phyloP scores from a whole-genome alignment of 2,329 filamentous ascomycete genomes.

The Mycosphaerella sp. region DNA sequence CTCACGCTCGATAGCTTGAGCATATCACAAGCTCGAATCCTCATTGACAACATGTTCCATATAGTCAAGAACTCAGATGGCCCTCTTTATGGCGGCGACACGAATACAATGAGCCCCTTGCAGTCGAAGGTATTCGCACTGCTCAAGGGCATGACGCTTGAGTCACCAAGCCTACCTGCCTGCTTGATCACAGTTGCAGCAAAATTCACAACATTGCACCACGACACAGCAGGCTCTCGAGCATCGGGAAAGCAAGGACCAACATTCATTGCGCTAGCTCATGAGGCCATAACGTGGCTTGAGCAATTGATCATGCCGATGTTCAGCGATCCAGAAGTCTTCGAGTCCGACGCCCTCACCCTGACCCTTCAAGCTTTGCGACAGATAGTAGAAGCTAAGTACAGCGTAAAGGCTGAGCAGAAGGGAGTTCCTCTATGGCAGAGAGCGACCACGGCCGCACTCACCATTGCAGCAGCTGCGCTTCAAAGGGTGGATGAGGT shows the following conservation, averaged over 20 bases:
- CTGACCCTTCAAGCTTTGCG: conserved; percentile 61
- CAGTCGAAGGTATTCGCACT: conserved; percentile 65
- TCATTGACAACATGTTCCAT: conserved; percentile 64
- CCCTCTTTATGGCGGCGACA: conserved; percentile 62
- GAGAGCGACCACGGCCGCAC: conserved; percentile 64
- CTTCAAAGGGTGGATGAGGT: conserved; percentile 44
- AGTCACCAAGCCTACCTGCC: conserved; percentile 58
- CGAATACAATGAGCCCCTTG: conserved; percentile 66
- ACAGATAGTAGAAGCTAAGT: conserved; percentile 70
- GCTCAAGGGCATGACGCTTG: conserved; percentile 61
- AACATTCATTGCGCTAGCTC: conserved; percentile 85
- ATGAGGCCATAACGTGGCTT: conserved; percentile 68
- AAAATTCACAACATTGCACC: conserved; percentile 66
- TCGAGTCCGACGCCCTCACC: conserved; percentile 60
- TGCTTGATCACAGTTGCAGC: conserved; percentile 64
- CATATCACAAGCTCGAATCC: conserved; percentile 56
- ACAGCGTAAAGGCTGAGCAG: conserved; percentile 65
- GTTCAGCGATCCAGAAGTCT: conserved; percentile 59
- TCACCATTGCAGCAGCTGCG: conserved; percentile 62
- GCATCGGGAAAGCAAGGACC: conserved; percentile 45
- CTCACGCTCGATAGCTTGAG: conserved; percentile 62
- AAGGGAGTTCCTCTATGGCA: conserved; percentile 71
- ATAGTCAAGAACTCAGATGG: conserved; percentile 65
- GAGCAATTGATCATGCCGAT: conserved; percentile 56
- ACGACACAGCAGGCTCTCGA: conserved; percentile 36